A percentile compares a stretch with the other conserved stretches of the same genome.
Evolutionary conservation across 352 stramenopile species (phyloP).

Genomic region (Pythium brachiatum): DNA sequence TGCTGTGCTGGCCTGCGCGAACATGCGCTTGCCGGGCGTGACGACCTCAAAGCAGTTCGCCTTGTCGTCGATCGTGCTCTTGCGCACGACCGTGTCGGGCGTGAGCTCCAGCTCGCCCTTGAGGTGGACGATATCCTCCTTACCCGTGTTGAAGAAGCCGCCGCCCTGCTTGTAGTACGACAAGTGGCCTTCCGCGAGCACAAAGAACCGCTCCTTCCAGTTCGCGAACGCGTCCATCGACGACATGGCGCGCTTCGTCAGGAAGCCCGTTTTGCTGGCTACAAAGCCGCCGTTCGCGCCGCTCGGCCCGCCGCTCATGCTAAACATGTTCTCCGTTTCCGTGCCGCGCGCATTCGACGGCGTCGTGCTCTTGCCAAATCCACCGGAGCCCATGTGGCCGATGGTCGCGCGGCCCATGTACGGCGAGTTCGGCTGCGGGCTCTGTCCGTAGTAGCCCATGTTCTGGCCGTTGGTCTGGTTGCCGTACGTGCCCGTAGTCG

Average conservation of each 20-base stretch:
- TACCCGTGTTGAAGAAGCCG: constrained; percentile 83
- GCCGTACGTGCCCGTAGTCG: constrained; percentile 29
- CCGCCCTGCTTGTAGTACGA: constrained; percentile 87
- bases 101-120: constrained; percentile 84
- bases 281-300: constrained; percentile 53
- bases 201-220: constrained; percentile 88
- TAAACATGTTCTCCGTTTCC: constrained; percentile 32
- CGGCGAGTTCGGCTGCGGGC: constrained; percentile 41
- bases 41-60: constrained; percentile 87
- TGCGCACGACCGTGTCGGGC: constrained; percentile 72
- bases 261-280: constrained; percentile 80
- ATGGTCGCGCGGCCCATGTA: constrained; percentile 57
- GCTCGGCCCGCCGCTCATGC: constrained; percentile 27
- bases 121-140: constrained; percentile 84
- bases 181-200: constrained; percentile 77
- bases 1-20: constrained; percentile 75
- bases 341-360: constrained; percentile 15
- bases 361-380: constrained; percentile 19
- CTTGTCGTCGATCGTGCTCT: constrained; percentile 86
- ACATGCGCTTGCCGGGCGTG: constrained; percentile 84
- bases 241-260: constrained; percentile 85
- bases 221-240: constrained; percentile 88
- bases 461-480: constrained; percentile 25
- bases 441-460: constrained; percentile 30
- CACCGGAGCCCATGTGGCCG: constrained; percentile 25